Base-by-base conservation (phyloP, 2,329 filamentous ascomycete genomes). In the Phaeosphaeriaceae sp. region DNA sequence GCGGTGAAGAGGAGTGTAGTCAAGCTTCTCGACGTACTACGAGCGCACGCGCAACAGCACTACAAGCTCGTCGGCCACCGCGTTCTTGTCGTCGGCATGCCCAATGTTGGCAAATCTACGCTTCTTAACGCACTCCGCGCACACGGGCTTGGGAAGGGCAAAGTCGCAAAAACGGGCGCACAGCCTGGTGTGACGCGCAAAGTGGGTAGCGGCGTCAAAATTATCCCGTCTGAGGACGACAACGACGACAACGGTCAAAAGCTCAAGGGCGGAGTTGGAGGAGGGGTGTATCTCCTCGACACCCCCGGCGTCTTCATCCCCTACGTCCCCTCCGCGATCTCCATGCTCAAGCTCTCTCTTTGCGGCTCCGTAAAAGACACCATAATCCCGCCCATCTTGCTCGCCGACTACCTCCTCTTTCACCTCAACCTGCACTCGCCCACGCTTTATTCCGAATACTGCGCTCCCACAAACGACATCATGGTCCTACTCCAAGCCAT, bases 251-350 rank as follows among this genome's bases (percentile, higher is more conserved):
- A n/a, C n/a, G n/a, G n/a, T n/a, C n/a, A n/a, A n/a, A n/a, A n/a
- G n/a, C n/a, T n/a, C n/a, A n/a, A n/a, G n/a, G n/a, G n/a, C n/a
- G 74, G 71, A 1, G 71, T 76, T 0, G 74, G 80, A 9, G 81
- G 80, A 3, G 89, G 89, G 45, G 89, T 97, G 5, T 97, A 95
- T 75, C 80, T 98, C 45, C 82, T 96, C 48, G 95, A 99, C 78
- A 97, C 94, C 0, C 95, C 95, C 0, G 95, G 95, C 48, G 93
- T 99, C 9, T 99, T 98, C 77, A 87, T 97, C 58, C 95, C 95
- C 0, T 97, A 96, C 75, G 90, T 98, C 25, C 86, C 89, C 0
- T 87, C 96, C 70, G 85, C 91, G 17, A 90, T 95, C 74, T 87
- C 89, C 47, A 99, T 99, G 95, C 83, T 99, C 62, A 98, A 97